phyloP scores from a whole-genome alignment of 176 grass and related monocot species.

The Canna indica region DNA sequence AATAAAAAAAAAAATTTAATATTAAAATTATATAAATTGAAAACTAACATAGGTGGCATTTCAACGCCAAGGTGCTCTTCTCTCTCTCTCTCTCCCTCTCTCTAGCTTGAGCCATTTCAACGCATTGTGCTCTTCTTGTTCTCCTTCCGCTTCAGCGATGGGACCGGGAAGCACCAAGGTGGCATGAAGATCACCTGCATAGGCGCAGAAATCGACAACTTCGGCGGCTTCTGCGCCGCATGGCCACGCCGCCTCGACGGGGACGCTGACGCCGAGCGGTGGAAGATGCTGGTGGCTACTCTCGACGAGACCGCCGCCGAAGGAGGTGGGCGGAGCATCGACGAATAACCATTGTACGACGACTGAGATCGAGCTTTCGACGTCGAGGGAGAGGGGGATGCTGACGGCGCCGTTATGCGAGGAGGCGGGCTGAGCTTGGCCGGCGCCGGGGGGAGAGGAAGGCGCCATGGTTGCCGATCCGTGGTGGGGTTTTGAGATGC shows the following conservation, averaged over 20 bases:
- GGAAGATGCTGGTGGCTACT: background rate
- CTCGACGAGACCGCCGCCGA: background rate
- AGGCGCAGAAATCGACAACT: background rate
- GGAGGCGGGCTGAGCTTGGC: slow-evolving; percentile 50
- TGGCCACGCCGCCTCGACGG: background rate
- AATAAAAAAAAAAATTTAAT: no score
- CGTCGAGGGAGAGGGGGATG: slow-evolving; percentile 14
- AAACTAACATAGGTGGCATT: no score
- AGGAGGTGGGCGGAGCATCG: background rate
- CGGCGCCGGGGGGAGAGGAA: no score
- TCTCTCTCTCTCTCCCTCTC: no score
- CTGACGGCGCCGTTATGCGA: slow-evolving; percentile 24
- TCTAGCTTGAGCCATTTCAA: no score
- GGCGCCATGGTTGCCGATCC: background rate
- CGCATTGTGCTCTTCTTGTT: background rate
- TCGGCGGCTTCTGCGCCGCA: background rate
- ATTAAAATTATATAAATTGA: no score
- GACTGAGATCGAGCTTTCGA: slow-evolving; percentile 11
- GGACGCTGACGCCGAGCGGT: background rate
- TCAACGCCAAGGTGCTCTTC: no score
- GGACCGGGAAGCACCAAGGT: background rate
- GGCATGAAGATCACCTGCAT: background rate
- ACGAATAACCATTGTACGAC: background rate
- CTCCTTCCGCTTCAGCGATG: slow-evolving; percentile 4
- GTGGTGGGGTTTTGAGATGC: slow-evolving; percentile 35